Base-by-base conservation (phyloP, 495 filamentous ascomycete species). In the Diplogelasinospora grovesii region DNA sequence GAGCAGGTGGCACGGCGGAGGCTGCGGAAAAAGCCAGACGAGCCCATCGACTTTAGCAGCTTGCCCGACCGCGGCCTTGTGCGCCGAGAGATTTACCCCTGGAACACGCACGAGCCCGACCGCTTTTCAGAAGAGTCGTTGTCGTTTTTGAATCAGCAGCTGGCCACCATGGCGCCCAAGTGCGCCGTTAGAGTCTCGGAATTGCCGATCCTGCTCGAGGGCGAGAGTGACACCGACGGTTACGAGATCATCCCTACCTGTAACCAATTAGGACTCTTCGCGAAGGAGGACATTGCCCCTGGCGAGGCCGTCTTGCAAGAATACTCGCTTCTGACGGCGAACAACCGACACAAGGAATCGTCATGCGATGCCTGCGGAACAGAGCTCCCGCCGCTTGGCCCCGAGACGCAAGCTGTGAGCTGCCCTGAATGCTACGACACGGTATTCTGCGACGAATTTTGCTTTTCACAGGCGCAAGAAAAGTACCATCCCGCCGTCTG, bases 61-160 rank as follows among this genome's bases (percentile, higher is more conserved):
- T 66, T 86, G 21, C 81, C 81, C 5, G 83, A 89, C 21, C 75
- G 79, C 47, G 87, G 89, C 2, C 69, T 75, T 41, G 89, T 87
- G 26, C 81, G 89, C 18, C 72, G 92, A 13, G 85, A 97, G 53
- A 69, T 95, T 11, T 98, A 98, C 60, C 85, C 89, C 10, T 98
- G 92, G 92, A 97, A 97, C 57, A 53, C 68, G 15, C 72, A 92
- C 51, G 93, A 98, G 53, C 89, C 88, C 0, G 79, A 97, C 58
- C 78, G 92, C 33, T 84, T 86, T 49, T 76, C 79, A 0, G 63
- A 76, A 4, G 75, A 83, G 41, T 83, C 77, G 3, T 61, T 97
- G 13, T 49, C 63, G 1, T 62, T 78, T 15, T 61, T 95, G 22
- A 95, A 95, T 56, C 51, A 63, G 22, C 61, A 77, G 45, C 68